Evolutionary conservation across 306 rosid genomes (phyloP).

Genomic region (Ochetophila trinervis): DNA sequence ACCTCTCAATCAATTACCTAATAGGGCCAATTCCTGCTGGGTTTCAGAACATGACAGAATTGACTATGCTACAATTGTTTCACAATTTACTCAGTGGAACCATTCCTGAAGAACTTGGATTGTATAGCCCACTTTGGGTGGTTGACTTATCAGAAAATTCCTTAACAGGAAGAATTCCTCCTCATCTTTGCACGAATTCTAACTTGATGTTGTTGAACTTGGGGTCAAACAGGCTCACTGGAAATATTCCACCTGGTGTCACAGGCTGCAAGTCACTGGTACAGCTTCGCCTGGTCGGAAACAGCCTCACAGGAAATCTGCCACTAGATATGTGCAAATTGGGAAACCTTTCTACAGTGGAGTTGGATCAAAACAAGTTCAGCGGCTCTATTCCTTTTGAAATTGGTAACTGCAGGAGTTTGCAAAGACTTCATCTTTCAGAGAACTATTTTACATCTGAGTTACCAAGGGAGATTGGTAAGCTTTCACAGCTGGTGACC

Average conservation of each 20-base stretch:
- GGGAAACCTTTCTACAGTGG: slow-evolving; percentile 61
- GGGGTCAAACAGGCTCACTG: slow-evolving; percentile 54
- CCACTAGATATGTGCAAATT: slow-evolving; percentile 59
- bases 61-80: slow-evolving; percentile 69
- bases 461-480: slow-evolving; percentile 78
- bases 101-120: slow-evolving; percentile 69
- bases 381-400: slow-evolving; percentile 64
- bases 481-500: slow-evolving; percentile 65
- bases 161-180: slow-evolving; percentile 66
- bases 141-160: slow-evolving; percentile 73
- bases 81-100: slow-evolving; percentile 52
- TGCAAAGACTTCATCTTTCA: slow-evolving; percentile 78
- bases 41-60: slow-evolving; percentile 48
- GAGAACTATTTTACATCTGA: slow-evolving; percentile 55
- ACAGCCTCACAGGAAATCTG: slow-evolving; percentile 58
- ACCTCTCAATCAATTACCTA: slow-evolving; percentile 71
- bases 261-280: slow-evolving; percentile 56
- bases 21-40: slow-evolving; percentile 64
- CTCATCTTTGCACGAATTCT: slow-evolving; percentile 51
- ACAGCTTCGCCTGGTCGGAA: slow-evolving; percentile 57
- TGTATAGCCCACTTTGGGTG: slow-evolving; percentile 75
- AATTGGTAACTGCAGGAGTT: slow-evolving; percentile 48
- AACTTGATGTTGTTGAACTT: slow-evolving; percentile 56
- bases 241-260: slow-evolving; percentile 63
- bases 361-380: slow-evolving; percentile 68